phyloP scores from a whole-genome alignment of 495 filamentous ascomycete species.

The Penicillium steckii region DNA sequence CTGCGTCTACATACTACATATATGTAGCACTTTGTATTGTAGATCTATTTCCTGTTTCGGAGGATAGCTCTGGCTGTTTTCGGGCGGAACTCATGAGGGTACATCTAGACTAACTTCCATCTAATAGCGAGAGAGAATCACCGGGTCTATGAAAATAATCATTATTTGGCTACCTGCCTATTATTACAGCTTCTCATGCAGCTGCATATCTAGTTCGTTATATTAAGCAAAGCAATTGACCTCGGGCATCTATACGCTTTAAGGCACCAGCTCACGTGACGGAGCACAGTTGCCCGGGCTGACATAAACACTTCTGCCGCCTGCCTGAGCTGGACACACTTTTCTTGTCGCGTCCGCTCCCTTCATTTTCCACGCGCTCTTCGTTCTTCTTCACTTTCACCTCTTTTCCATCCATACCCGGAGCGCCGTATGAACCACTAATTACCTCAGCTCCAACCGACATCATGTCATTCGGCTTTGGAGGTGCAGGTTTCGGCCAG shows the following conservation, averaged over 20 bases:
- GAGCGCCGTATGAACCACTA: slow-evolving; percentile 37
- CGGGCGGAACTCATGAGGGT: not conserved
- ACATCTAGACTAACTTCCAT: no score
- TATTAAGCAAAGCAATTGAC: not conserved
- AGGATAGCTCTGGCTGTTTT: not conserved
- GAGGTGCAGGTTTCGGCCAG: slow-evolving; percentile 61
- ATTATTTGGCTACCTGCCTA: not conserved
- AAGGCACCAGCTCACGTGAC: slow-evolving; percentile 26
- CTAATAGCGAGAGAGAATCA: no score
- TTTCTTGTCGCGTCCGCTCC: slow-evolving; percentile 28
- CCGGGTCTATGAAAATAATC: no score
- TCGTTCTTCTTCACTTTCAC: slow-evolving; percentile 10
- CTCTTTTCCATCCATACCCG: slow-evolving; percentile 10
- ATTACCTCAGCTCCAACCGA: slow-evolving; percentile 27
- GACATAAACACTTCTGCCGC: slow-evolving; percentile 21
- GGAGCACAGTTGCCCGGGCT: slow-evolving; percentile 25
- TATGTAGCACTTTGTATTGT: not conserved
- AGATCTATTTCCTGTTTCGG: not conserved
- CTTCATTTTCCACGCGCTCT: slow-evolving; percentile 22
- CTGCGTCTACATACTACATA: no score
- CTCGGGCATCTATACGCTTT: slow-evolving; percentile 1
- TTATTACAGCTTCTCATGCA: not conserved
- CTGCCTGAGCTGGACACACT: slow-evolving; percentile 24
- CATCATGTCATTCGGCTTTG: slow-evolving; percentile 49
- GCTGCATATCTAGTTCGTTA: not conserved